Base-by-base conservation (phyloP, 768 basidiomycete species). In the Cystoderma amianthinum region DNA sequence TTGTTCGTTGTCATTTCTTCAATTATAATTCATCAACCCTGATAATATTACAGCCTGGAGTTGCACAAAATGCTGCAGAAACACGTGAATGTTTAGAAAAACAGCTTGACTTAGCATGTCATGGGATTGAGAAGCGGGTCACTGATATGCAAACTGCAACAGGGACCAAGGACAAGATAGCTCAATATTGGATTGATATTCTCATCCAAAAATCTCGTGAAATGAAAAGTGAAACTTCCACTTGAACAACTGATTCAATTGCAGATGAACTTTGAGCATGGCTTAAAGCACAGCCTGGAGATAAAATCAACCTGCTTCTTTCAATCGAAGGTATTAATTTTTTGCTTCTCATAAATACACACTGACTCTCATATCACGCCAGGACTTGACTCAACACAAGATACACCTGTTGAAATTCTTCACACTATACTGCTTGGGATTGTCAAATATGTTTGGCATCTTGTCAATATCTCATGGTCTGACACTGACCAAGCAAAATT, bases 341-440 rank as follows among this genome's bases (percentile, higher is more conserved):
- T 15, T 36, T 19, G 47, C 44, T 15, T 33, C 39, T 49, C 49
- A 51, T 56, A 38, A 32, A 46, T 45, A 12, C 36, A 44, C 30
- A 11, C 36, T 44, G 36, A 15, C 36, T 38, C n/a, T 13, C 4
- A 4, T 43, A 16, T 41, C 38, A 11, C 18, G 21, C 30, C 13
- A 61, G 65, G 56, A 3, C 39, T 67, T 9, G 59, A 69, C 44
- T 50, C 59, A 2, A 54, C 65, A 44, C 41, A 42, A 21, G 64
- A 67, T 43, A 64, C 59, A 6, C 64, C 64, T 1, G 53, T 58
- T 10, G 64, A 71, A 43, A 58, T 68, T 2, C 52, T 71, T 2
- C 65, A 69, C 39, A 60, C 60, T 3, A 42, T 59, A 9, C 54
- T 67, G 0, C 58, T 68, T 0, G 64, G 65, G 0, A 54, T 58